phyloP scores from a whole-genome alignment of 139 green algal genomes.

The Astrephomene gubernaculifera region DNA sequence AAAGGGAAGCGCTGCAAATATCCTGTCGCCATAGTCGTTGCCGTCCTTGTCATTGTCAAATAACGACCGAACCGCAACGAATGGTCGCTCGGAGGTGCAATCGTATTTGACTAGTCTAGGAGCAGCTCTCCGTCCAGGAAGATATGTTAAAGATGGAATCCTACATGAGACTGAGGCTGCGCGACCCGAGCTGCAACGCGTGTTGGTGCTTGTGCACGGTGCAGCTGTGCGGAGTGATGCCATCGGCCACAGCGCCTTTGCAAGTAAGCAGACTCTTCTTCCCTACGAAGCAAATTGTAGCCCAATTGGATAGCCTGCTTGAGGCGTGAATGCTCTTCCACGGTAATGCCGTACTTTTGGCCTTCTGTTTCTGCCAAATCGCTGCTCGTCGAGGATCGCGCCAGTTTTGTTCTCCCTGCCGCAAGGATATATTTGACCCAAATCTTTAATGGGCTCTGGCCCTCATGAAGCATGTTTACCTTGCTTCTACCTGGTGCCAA shows the following conservation, averaged over 20 bases:
- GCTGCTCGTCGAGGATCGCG: background rate
- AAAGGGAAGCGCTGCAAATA: conserved; percentile 60
- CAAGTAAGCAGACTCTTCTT: too few relatives aligned
- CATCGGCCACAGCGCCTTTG: background rate
- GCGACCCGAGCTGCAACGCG: background rate
- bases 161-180: background rate
- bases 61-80: background rate
- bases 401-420: background rate
- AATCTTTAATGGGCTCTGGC: background rate
- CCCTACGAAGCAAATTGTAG: too few relatives aligned
- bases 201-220: background rate
- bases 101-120: background rate
- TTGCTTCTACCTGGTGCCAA: background rate
- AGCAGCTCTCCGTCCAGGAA: background rate
- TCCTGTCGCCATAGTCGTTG: conserved; percentile 43
- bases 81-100: background rate
- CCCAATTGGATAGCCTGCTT: too few relatives aligned
- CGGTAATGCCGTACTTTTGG: background rate
- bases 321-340: too few relatives aligned
- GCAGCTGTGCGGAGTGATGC: background rate
- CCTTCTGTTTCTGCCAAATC: background rate
- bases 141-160: background rate
- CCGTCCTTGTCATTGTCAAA: conserved; percentile 9
- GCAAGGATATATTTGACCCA: background rate
- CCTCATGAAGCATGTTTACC: background rate